Base-by-base conservation (phyloP, 1,284 basidiomycete genomes). In the Neolentinus lepideus region DNA sequence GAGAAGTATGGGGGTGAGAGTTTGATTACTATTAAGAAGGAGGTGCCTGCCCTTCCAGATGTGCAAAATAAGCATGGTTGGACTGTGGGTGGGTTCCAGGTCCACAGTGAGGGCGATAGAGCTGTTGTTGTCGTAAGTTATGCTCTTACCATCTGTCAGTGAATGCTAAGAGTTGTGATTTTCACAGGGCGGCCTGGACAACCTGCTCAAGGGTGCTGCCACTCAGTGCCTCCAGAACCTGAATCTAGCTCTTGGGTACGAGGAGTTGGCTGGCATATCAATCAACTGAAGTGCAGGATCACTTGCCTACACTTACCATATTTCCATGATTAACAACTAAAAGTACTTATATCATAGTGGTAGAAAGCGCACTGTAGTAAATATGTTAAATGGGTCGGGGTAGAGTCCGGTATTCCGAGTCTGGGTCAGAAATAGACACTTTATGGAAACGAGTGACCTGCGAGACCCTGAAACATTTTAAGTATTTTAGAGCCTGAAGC, bases 211-310 rank as follows among this genome's bases (percentile, higher is more conserved):
- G 71, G 96, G 96, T 10, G 97, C 96, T 51, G 96, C 96, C 6
- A 99, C 96, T 19, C 97, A 99, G 72, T 98, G 95, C 70, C 67
- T 99, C 58, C 94, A 98, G 90, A 99, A 99, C 71, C 72, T 99
- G 66, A 99, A 99, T 75, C 79, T 98, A 52, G 88, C 94, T 1
- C 79, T 99, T 29, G 96, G 96, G 12, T 92, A 91, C 64, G 92
- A 96, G 59, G 96, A 98, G 68, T 87, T 85, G 61, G 85, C 85
- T 1, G 95, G 94, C 3, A 94, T 98, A 58, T 84, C 84, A 2
- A 56, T 70, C 21, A 62, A 60, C 31, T 63, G 45, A 50, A 43
- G 6, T n/a, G 38, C 16, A 21, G 12, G 38, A 16, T 43, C 8
- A 9, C 19, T 16, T 43, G 4, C 16, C 38, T 43, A 6, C 6